A percentile compares a stretch with the other conserved stretches of the same genome.
Conservation (phyloP, 352 stramenopile species). For the Globisporangium splendens region DNA sequence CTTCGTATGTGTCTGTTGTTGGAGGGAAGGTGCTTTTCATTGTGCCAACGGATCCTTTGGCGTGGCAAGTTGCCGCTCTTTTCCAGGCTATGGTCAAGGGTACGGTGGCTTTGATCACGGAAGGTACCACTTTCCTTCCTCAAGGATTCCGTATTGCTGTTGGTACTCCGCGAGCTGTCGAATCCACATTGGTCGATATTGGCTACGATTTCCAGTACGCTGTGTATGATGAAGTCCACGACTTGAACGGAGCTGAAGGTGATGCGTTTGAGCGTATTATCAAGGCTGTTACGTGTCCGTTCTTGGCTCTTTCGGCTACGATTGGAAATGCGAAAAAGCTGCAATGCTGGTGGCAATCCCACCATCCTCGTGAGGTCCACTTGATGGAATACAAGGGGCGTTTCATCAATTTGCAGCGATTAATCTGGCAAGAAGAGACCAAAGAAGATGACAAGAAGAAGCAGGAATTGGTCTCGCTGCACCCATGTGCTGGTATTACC, state of each 20-base stretch:
- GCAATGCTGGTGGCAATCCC: slow-evolving; percentile 92
- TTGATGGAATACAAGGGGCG: slow-evolving; percentile 95
- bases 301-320: slow-evolving; percentile 97
- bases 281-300: slow-evolving; percentile 93
- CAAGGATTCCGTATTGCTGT: slow-evolving; percentile 91
- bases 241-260: slow-evolving; percentile 95
- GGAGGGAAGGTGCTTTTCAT: slow-evolving; percentile 82
- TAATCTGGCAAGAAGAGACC: slow-evolving; percentile 88
- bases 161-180: slow-evolving; percentile 93
- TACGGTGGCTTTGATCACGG: slow-evolving; percentile 95
- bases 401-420: slow-evolving; percentile 98
- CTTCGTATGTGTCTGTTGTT: slow-evolving; percentile 80
- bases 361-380: slow-evolving; percentile 84
- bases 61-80: slow-evolving; percentile 98
- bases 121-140: slow-evolving; percentile 83
- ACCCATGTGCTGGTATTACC: slow-evolving; percentile 82
- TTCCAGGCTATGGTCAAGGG: slow-evolving; percentile 98
- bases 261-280: slow-evolving; percentile 96
- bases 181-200: slow-evolving; percentile 89
- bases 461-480: slow-evolving; percentile 72
- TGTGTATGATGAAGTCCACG: slow-evolving; percentile 98
- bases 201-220: slow-evolving; percentile 96
- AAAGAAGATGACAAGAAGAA: slow-evolving; percentile 36
- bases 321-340: slow-evolving; percentile 96
- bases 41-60: slow-evolving; percentile 96